phyloP scores from a whole-genome alignment of 2,329 filamentous ascomycete genomes.

The Scedosporium dehoogii region DNA sequence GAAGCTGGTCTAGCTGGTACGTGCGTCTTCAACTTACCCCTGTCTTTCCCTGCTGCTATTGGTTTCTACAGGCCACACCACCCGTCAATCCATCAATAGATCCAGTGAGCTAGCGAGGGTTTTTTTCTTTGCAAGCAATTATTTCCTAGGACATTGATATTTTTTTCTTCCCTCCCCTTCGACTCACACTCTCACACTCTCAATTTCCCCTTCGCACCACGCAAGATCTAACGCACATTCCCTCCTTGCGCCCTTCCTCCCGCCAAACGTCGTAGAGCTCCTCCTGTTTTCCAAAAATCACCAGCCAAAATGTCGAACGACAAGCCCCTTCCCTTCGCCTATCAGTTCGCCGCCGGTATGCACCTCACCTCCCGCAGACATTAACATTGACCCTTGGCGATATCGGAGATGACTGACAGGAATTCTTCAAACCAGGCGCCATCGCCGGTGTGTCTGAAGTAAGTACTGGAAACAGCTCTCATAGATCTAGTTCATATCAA shows the following conservation, averaged over 20 bases:
- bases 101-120: not conserved
- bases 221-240: not conserved
- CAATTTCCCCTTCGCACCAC: not conserved
- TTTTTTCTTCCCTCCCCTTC: not conserved
- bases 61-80: not conserved
- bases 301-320: conserved; percentile 45
- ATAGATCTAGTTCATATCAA: not conserved
- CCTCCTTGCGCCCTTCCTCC: not conserved
- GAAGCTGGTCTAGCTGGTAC: not conserved
- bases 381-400: conserved; percentile 1
- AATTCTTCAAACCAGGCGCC: conserved; percentile 47
- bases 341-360: conserved; percentile 89
- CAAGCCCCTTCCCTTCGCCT: conserved; percentile 79
- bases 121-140: not conserved
- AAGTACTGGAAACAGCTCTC: conserved; percentile 25
- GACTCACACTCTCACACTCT: not conserved
- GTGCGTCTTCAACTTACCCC: not conserved
- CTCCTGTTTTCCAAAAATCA: not conserved
- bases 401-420: conserved; percentile 18
- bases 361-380: conserved; percentile 18
- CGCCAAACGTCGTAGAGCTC: not conserved
- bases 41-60: not conserved
- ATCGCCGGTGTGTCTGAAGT: conserved; percentile 97
- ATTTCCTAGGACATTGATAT: not conserved
- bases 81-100: not conserved